Conservation (phyloP, 768 basidiomycete species). For the Lepiota brunneoincarnata region DNA sequence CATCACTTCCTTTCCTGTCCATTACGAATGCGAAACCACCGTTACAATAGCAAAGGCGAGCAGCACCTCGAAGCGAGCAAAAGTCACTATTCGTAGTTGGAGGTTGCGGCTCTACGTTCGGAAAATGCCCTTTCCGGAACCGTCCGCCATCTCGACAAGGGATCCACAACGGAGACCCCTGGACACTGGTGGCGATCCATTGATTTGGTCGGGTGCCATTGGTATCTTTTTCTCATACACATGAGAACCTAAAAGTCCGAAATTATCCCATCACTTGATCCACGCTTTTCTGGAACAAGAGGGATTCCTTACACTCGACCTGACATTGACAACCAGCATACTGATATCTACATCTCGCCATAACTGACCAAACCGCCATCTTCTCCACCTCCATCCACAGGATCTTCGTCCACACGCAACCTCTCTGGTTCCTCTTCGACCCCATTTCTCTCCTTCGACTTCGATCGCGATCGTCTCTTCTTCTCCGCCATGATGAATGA, state of each 20-base stretch:
- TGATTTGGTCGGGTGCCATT: no score
- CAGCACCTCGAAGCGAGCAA: no score
- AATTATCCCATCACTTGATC: not conserved
- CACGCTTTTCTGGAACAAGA: no score
- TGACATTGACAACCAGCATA: no score
- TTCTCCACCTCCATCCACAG: constrained; percentile 2
- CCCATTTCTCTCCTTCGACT: not conserved
- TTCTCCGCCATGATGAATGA: constrained; percentile 58
- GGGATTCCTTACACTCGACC: no score
- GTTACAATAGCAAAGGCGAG: no score
- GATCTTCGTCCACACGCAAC: not conserved
- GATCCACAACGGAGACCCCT: not conserved
- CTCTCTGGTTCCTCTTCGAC: not conserved
- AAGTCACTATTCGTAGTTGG: no score
- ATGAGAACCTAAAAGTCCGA: not conserved
- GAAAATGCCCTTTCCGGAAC: constrained; percentile 1
- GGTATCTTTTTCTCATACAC: not conserved
- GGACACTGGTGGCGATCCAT: not conserved
- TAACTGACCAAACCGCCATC: not conserved
- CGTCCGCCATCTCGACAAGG: not conserved
- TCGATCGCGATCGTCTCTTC: constrained; percentile 27
- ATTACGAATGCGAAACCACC: no score
- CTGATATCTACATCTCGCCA: no score
- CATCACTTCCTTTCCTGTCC: no score
- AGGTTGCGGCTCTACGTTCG: not conserved